Evolutionary conservation across 169 alveolate genomes (phyloP).

Genomic region (Haemoproteus tartakovskyi): DNA sequence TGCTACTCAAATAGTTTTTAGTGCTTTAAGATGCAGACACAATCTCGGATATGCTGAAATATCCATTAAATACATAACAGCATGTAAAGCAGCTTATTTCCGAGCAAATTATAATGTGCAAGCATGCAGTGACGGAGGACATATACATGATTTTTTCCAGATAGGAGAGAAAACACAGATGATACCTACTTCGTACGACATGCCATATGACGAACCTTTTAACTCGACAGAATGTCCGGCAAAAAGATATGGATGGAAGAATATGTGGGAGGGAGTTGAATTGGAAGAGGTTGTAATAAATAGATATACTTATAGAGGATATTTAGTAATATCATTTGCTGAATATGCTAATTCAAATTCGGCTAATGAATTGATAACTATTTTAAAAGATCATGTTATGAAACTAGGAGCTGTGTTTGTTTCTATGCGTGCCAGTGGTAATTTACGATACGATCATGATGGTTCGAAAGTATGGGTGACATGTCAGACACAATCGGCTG

Average conservation of each 20-base stretch:
- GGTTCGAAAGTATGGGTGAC: slow-evolving; percentile 37
- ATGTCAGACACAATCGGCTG: slow-evolving; percentile 55
- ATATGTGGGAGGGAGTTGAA: slow-evolving; percentile 30
- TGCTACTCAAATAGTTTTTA: slow-evolving; percentile 53
- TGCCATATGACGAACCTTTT: slow-evolving; percentile 1
- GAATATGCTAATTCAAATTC: too few relatives aligned
- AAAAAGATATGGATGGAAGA: slow-evolving; percentile 4
- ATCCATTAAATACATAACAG: slow-evolving; percentile 32
- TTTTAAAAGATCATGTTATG: slow-evolving; percentile 41
- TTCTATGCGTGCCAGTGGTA: slow-evolving; percentile 38
- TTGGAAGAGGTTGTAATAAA: slow-evolving; percentile 10
- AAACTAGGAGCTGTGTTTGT: slow-evolving; percentile 65
- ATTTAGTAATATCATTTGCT: background rate
- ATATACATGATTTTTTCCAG: slow-evolving; percentile 32
- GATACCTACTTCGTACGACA: slow-evolving; percentile 26
- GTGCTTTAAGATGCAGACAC: slow-evolving; percentile 53
- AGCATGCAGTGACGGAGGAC: slow-evolving; percentile 14
- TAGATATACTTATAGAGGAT: background rate
- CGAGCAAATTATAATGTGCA: too few relatives aligned
- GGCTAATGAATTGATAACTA: slow-evolving; percentile 16
- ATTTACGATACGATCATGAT: slow-evolving; percentile 53
- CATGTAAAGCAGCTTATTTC: too few relatives aligned
- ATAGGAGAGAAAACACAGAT: slow-evolving; percentile 8
- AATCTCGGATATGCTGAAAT: slow-evolving; percentile 48
- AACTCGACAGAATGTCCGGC: slow-evolving; percentile 12